Conservation (phyloP, 768 basidiomycete species). For the Mycena galericulata region DNA sequence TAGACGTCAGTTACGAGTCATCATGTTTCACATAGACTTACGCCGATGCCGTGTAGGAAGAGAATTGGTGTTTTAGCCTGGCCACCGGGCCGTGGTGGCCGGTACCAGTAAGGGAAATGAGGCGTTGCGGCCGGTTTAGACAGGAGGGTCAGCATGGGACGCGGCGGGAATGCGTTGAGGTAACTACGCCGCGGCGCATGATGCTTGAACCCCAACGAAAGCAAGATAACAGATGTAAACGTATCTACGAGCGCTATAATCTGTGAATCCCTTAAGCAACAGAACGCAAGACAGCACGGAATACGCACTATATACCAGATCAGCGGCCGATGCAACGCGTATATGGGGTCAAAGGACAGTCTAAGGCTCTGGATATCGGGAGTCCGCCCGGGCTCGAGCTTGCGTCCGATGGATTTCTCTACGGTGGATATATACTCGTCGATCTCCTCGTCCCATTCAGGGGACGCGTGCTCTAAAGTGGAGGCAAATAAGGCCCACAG, state of each 20-base stretch:
- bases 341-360: conserved; percentile 68
- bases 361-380: conserved; percentile 58
- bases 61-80: conserved; percentile 62
- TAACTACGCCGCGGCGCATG: conserved; percentile 50
- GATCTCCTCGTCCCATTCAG: conserved; percentile 64
- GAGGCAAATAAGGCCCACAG: conserved; percentile 72
- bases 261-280: conserved; percentile 44
- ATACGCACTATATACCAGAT: conserved; percentile 71
- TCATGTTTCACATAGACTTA: conserved; percentile 42
- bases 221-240: conserved; percentile 53
- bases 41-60: conserved; percentile 80
- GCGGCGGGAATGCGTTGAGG: conserved; percentile 65
- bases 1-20: background rate
- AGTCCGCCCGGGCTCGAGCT: conserved; percentile 55
- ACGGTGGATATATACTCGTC: conserved; percentile 56
- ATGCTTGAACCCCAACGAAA: conserved; percentile 64
- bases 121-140: conserved; percentile 57
- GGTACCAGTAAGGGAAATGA: conserved; percentile 53
- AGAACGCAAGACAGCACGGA: background rate
- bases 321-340: conserved; percentile 65
- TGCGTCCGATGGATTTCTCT: conserved; percentile 54
- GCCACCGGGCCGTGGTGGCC: conserved; percentile 55
- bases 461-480: conserved; percentile 43
- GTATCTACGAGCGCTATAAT: conserved; percentile 66
- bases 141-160: conserved; percentile 56